phyloP scores from a whole-genome alignment of 2,329 filamentous ascomycete species.

The Calonectria pauciramosa region DNA sequence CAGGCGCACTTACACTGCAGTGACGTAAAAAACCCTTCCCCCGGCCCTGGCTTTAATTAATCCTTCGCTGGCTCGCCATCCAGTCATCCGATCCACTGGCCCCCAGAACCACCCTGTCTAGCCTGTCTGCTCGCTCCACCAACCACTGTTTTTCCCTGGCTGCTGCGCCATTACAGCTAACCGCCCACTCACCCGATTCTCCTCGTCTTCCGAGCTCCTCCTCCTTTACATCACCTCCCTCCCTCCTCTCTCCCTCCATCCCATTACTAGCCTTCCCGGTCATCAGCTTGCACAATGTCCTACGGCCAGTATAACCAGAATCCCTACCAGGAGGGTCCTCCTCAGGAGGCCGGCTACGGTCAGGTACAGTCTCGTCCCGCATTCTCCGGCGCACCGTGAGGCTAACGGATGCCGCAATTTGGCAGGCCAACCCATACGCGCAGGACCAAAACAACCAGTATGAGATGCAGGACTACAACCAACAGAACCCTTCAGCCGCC shows the following conservation, averaged over 20 bases:
- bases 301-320: slow-evolving; percentile 75
- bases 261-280: slow-evolving; percentile 37
- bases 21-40: slow-evolving; percentile 10
- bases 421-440: slow-evolving; percentile 48
- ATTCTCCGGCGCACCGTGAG: slow-evolving; percentile 27
- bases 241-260: slow-evolving; percentile 24
- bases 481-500: slow-evolving; percentile 45
- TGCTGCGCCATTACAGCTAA: slow-evolving; percentile 26
- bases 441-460: slow-evolving; percentile 59
- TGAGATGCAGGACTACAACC: slow-evolving; percentile 68
- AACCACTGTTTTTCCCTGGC: slow-evolving; percentile 21
- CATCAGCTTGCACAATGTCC: slow-evolving; percentile 63
- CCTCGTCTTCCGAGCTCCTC: slow-evolving; percentile 37
- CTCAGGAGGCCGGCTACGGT: slow-evolving; percentile 61
- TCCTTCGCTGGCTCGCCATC: slow-evolving; percentile 7
- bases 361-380: slow-evolving; percentile 53
- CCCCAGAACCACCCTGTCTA: not conserved
- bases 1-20: not conserved
- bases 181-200: slow-evolving; percentile 29
- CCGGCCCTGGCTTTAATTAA: slow-evolving; percentile 19
- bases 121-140: slow-evolving; percentile 16
- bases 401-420: slow-evolving; percentile 24
- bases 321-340: slow-evolving; percentile 71
- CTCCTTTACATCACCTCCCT: slow-evolving; percentile 37
- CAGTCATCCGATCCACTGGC: slow-evolving; percentile 21